Conservation (phyloP, 495 filamentous ascomycete genomes). For the Elasticomyces elasticus region DNA sequence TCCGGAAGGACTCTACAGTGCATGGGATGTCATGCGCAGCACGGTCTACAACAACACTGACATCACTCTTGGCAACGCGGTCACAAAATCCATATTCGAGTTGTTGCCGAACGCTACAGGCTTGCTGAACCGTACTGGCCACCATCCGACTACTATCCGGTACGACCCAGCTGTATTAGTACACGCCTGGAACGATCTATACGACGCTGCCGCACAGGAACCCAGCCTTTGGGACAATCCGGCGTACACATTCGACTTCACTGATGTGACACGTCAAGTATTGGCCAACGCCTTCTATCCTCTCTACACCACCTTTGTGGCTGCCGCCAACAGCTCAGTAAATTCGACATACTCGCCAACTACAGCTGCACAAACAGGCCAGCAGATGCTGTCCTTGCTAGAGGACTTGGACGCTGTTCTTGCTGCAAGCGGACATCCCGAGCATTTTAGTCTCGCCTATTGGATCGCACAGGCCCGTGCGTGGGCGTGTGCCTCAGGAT, state of each 20-base stretch:
- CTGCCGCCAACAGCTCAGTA: slow-evolving; percentile 28
- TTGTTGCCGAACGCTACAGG: slow-evolving; percentile 35
- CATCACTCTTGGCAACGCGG: slow-evolving; percentile 30
- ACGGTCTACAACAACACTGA: slow-evolving; percentile 47
- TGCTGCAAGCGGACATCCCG: slow-evolving; percentile 29
- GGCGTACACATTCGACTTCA: slow-evolving; percentile 41
- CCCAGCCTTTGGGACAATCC: slow-evolving; percentile 37
- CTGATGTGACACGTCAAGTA: slow-evolving; percentile 40
- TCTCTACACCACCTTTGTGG: slow-evolving; percentile 33
- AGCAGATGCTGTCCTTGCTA: slow-evolving; percentile 32
- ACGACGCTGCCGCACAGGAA: slow-evolving; percentile 31
- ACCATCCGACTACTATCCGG: slow-evolving; percentile 36
- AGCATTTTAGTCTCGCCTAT: slow-evolving; percentile 36
- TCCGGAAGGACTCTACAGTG: slow-evolving; percentile 33
- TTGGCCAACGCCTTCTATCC: slow-evolving; percentile 39
- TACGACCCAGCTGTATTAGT: slow-evolving; percentile 37
- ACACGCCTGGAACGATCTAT: slow-evolving; percentile 36
- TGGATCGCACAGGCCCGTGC: slow-evolving; percentile 38
- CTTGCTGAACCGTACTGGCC: slow-evolving; percentile 33
- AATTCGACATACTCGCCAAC: slow-evolving; percentile 12
- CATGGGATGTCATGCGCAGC: slow-evolving; percentile 41
- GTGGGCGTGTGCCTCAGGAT: slow-evolving; percentile 20
- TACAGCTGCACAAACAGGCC: slow-evolving; percentile 23
- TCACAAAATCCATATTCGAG: slow-evolving; percentile 42
- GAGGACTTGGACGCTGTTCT: slow-evolving; percentile 38